Evolutionary conservation across 805 yeast species (phyloP).

Genomic region (Zygosaccharomyces rouxii): DNA sequence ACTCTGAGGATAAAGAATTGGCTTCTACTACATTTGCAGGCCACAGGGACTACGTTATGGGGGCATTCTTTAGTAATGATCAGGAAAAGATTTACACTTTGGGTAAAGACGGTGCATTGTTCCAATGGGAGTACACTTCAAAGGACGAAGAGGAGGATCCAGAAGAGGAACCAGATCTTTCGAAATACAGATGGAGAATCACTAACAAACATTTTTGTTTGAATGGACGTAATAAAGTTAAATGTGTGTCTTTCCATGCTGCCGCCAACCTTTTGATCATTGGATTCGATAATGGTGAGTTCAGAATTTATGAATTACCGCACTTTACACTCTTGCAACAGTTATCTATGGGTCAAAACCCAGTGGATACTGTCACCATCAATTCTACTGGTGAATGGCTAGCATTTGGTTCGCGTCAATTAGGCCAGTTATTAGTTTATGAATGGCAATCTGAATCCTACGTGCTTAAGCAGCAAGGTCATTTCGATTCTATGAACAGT

Average conservation of each 20-base stretch:
- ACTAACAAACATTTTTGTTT: slow-evolving; percentile 69
- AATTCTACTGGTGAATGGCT: slow-evolving; percentile 93
- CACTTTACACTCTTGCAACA: slow-evolving; percentile 76
- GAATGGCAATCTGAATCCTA: slow-evolving; percentile 99
- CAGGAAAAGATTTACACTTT: slow-evolving; percentile 90
- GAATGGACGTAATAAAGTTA: slow-evolving; percentile 58
- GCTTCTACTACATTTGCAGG: slow-evolving; percentile 89
- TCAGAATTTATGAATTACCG: slow-evolving; percentile 85
- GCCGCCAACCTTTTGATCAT: slow-evolving; percentile 68
- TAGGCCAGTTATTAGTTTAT: slow-evolving; percentile 93
- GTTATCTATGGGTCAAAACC: slow-evolving; percentile 85
- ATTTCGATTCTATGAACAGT: slow-evolving; percentile 83
- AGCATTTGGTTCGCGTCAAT: slow-evolving; percentile 84
- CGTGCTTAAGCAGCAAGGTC: slow-evolving; percentile 94
- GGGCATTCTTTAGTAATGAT: slow-evolving; percentile 79
- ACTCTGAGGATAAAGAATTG: slow-evolving; percentile 55
- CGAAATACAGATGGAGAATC: slow-evolving; percentile 72
- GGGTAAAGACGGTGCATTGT: slow-evolving; percentile 91
- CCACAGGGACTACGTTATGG: slow-evolving; percentile 82
- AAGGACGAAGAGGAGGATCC: slow-evolving; percentile 43
- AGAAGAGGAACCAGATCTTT: slow-evolving; percentile 39
- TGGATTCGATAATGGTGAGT: slow-evolving; percentile 87
- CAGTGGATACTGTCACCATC: slow-evolving; percentile 75
- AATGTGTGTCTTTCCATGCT: slow-evolving; percentile 81
- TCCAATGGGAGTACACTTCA: slow-evolving; percentile 82